Conservation (phyloP, 768 basidiomycete genomes). For the Leccinum longicurvipes region DNA sequence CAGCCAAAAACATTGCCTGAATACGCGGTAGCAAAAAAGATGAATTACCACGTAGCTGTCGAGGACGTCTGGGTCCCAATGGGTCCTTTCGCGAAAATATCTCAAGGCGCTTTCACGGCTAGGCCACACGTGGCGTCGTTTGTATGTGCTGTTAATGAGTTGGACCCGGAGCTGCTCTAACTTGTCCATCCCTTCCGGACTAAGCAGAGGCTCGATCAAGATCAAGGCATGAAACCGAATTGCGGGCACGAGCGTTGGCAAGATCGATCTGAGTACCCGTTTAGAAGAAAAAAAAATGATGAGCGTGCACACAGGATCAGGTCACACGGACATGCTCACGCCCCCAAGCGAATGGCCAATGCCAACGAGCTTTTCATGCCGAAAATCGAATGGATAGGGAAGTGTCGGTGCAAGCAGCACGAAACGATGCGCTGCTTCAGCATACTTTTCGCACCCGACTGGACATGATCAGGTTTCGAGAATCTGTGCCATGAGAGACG, state of each 20-base stretch:
- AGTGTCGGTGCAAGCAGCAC: slow-evolving; percentile 40
- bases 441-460: slow-evolving; percentile 69
- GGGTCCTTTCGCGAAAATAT: slow-evolving; percentile 34
- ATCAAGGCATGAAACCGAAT: slow-evolving; percentile 50
- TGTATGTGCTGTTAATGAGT: slow-evolving; percentile 47
- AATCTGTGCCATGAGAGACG: neutral
- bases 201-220: slow-evolving; percentile 64
- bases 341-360: slow-evolving; percentile 70
- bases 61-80: slow-evolving; percentile 56
- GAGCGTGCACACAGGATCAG: neutral
- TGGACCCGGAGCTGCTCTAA: slow-evolving; percentile 38
- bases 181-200: slow-evolving; percentile 43
- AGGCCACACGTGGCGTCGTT: slow-evolving; percentile 52
- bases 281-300: slow-evolving; percentile 3
- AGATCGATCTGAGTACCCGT: slow-evolving; percentile 41
- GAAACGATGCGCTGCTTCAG: slow-evolving; percentile 55
- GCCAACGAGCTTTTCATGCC: slow-evolving; percentile 50
- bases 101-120: slow-evolving; percentile 40
- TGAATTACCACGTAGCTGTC: slow-evolving; percentile 50
- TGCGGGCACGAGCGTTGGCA: slow-evolving; percentile 45
- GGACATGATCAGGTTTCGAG: neutral
- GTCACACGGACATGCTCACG: slow-evolving; percentile 50
- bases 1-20: neutral
- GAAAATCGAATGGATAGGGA: slow-evolving; percentile 46
- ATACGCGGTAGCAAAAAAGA: neutral